Evolutionary conservation across 805 yeast species (phyloP), one percentile per base, ranked within the genome.

Genomic region (Scheffersomyces stipitis): DNA sequence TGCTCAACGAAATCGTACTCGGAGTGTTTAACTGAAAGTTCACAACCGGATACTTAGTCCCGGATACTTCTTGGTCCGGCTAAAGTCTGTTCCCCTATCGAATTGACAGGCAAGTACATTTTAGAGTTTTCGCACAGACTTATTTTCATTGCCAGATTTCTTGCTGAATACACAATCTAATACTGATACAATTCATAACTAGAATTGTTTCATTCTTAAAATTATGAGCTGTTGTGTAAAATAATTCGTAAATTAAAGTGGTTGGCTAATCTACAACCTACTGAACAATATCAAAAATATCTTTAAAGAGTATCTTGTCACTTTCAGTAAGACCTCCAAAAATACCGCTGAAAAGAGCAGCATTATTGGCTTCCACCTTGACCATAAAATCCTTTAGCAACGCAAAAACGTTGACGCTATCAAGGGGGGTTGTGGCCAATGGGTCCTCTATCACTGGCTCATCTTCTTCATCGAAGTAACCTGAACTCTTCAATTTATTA

Each of bases 401-500:
- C 12, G 69, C 69, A 57, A 80, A 87, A 2, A 86, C 80, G 54
- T 91, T 83, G 32, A 90, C 64, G 27, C 70, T 65, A 54, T 91
- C 97, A 33, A 93, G 71, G 2, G 95, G 82, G 1, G 90, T 83
- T 22, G 52, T 42, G 4, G 58, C 58, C 38, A 56, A 44, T 1
- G 57, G 58, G 31, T 56, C 60, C 31, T 56, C 61, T 9, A 34
- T 33, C 5, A 50, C 37, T 8, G 37, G 40, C 18, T 48, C 55
- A 4, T 44, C 42, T 9, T 44, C 48, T 13, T 41, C 46, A 15
- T 36, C 40, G 26, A 33, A 45, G 30, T 37, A 59, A 1, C 68
- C 70, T 3, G 61, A 49, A 14, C 60, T 52, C 29, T 60, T 57
- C 34, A 69, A 45, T 34, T 63, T 64, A 17, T 55, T 65, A 7